These are phyloP conservation scores for Mycena crocata DNA, from an alignment of 768 basidiomycete species.

Conservation along the genomic window DNA sequence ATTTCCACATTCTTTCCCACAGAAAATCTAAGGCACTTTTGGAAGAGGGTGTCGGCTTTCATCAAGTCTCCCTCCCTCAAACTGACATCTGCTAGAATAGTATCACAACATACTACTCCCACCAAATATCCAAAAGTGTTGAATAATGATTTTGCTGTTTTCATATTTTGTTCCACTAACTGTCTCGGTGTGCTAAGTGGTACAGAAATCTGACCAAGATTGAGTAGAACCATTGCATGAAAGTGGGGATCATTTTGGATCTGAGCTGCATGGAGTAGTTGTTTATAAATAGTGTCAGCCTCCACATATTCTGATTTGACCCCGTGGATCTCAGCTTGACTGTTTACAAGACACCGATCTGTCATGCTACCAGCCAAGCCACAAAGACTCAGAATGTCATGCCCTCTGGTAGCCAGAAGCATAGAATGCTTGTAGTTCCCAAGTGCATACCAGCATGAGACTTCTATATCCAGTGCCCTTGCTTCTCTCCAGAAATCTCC, in stretches of 20 bases:
- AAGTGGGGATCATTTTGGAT: not conserved
- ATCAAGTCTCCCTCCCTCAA: not conserved
- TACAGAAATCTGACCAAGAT: not conserved
- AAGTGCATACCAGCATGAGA: not conserved
- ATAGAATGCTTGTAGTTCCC: not conserved
- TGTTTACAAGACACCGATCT: not conserved
- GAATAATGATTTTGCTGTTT: not conserved
- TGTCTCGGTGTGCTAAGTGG: no score
- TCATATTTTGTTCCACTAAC: not conserved
- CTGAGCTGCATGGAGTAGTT: not conserved
- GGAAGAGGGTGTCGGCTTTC: not conserved
- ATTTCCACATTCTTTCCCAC: not conserved
- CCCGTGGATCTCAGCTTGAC: not conserved
- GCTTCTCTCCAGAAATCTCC: not conserved
- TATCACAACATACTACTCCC: not conserved
- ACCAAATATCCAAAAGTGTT: not conserved
- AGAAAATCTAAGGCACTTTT: not conserved
- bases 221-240: not conserved
- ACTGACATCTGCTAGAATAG: not conserved
- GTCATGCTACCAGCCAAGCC: not conserved
- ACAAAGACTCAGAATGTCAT: not conserved
- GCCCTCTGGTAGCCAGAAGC: not conserved
- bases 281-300: not conserved
- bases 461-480: not conserved
- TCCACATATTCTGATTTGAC: conserved; percentile 5